phyloP scores from a whole-genome alignment of 2,329 filamentous ascomycete genomes.

The Nigrograna mackinnonii region DNA sequence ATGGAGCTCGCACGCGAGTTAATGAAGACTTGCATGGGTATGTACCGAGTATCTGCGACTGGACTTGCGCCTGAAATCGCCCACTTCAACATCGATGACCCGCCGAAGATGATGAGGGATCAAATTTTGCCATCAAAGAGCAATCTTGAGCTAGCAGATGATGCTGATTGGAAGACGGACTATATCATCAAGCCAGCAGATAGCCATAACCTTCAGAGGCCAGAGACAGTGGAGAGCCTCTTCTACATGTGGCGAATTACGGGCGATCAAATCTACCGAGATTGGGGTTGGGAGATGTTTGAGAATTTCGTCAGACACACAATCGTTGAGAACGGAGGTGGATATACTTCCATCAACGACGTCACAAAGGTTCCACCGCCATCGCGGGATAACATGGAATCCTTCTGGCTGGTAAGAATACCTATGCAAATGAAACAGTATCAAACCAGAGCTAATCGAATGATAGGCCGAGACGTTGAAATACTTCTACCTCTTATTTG shows the following conservation, averaged over 20 bases:
- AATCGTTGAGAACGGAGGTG: conserved; percentile 73
- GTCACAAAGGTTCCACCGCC: conserved; percentile 72
- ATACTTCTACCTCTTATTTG: conserved; percentile 96
- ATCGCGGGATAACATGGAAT: conserved; percentile 92
- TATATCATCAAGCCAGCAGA: conserved; percentile 82
- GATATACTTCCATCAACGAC: conserved; percentile 80
- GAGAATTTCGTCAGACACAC: conserved; percentile 86
- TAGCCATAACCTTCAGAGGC: conserved; percentile 88
- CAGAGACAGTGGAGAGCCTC: conserved; percentile 93
- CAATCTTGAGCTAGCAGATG: conserved; percentile 33
- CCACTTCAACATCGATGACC: conserved; percentile 77
- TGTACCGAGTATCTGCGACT: conserved; percentile 88
- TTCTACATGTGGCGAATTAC: conserved; percentile 99
- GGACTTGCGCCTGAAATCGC: conserved; percentile 95
- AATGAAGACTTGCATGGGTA: conserved; percentile 97
- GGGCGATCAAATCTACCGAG: conserved; percentile 81
- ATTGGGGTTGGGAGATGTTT: conserved; percentile 99
- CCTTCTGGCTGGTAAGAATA: conserved; percentile 86
- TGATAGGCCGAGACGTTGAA: conserved; percentile 89
- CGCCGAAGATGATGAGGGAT: conserved; percentile 61
- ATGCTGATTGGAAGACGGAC: conserved; percentile 74
- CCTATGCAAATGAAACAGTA: neutral
- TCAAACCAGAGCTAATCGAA: conserved; percentile 8
- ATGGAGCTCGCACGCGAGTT: conserved; percentile 86
- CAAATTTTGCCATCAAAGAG: conserved; percentile 52